Conservation (phyloP, 805 yeast species). For the Pichia manshurica region DNA sequence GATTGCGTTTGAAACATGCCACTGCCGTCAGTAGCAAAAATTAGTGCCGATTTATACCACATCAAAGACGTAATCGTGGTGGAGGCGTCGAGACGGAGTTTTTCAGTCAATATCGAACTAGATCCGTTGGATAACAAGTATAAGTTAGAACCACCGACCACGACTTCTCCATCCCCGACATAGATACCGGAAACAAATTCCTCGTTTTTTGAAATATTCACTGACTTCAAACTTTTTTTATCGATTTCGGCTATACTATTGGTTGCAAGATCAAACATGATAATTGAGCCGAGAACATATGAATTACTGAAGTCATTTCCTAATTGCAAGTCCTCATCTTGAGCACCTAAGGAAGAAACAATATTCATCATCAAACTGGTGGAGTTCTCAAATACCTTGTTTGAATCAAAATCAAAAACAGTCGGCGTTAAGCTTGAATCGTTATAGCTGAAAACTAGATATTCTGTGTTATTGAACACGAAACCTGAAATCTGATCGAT, state of each 20-base stretch:
- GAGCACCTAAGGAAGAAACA: slow-evolving; percentile 20
- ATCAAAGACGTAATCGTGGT: slow-evolving; percentile 26
- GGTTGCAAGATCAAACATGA: slow-evolving; percentile 17
- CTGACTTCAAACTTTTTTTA: slow-evolving; percentile 1
- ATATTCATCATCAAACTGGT: slow-evolving; percentile 29
- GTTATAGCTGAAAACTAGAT: slow-evolving; percentile 34
- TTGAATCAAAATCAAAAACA: slow-evolving; percentile 35
- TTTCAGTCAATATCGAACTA: slow-evolving; percentile 2
- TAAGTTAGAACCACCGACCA: slow-evolving; percentile 49
- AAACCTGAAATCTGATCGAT: slow-evolving; percentile 23
- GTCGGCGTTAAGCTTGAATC: slow-evolving; percentile 12
- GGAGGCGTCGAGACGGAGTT: slow-evolving; percentile 18
- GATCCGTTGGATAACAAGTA: slow-evolving; percentile 8
- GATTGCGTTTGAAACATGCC: slow-evolving; percentile 21
- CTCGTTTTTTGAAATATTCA: neutral
- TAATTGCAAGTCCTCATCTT: slow-evolving; percentile 1
- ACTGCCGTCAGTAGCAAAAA: slow-evolving; percentile 41
- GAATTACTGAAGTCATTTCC: slow-evolving; percentile 4
- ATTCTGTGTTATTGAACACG: slow-evolving; percentile 35
- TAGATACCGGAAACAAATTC: slow-evolving; percentile 31
- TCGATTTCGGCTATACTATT: slow-evolving; percentile 16
- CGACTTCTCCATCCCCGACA: slow-evolving; percentile 44
- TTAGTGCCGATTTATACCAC: slow-evolving; percentile 35
- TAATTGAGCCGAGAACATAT: slow-evolving; percentile 19
- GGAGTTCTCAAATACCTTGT: slow-evolving; percentile 32